phyloP scores from a whole-genome alignment of 345 rosid genomes.

The Syzygium oleosum region DNA sequence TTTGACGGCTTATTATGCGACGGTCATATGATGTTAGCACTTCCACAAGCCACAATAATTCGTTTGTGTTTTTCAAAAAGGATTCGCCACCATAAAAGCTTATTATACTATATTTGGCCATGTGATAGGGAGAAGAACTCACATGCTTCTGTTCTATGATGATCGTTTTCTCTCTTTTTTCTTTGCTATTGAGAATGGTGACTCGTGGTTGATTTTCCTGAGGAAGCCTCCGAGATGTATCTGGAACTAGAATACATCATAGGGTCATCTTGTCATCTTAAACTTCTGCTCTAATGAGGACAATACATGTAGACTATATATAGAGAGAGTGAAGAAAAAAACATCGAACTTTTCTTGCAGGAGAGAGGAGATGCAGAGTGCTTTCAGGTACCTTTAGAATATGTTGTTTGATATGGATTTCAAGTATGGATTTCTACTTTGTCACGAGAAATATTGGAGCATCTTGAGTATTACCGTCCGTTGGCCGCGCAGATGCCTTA shows the following conservation, averaged over 20 bases:
- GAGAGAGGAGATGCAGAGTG: background rate
- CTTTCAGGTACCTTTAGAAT: background rate
- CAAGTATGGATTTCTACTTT: background rate
- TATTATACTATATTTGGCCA: background rate
- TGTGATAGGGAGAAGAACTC: background rate
- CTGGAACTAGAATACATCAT: too few species aligned
- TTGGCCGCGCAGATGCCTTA: background rate
- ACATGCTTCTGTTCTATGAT: background rate
- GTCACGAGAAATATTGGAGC: background rate
- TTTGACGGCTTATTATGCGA: background rate
- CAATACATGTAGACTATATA: background rate
- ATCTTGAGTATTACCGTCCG: background rate
- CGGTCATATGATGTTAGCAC: fast-evolving
- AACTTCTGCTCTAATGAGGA: background rate
- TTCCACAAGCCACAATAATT: background rate
- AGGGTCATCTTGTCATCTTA: too few species aligned
- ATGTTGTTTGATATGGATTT: background rate
- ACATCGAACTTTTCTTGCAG: background rate
- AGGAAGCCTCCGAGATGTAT: too few species aligned
- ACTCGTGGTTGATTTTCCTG: too few species aligned
- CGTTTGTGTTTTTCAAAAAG: background rate
- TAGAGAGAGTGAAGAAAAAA: too few species aligned
- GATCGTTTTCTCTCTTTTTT: too few species aligned
- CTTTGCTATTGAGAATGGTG: background rate
- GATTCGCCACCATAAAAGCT: background rate